Percentiles rank a stretch among this genome's conserved stretches.
phyloP scores from a whole-genome alignment of 805 yeast species.

The Candida boleticola region DNA sequence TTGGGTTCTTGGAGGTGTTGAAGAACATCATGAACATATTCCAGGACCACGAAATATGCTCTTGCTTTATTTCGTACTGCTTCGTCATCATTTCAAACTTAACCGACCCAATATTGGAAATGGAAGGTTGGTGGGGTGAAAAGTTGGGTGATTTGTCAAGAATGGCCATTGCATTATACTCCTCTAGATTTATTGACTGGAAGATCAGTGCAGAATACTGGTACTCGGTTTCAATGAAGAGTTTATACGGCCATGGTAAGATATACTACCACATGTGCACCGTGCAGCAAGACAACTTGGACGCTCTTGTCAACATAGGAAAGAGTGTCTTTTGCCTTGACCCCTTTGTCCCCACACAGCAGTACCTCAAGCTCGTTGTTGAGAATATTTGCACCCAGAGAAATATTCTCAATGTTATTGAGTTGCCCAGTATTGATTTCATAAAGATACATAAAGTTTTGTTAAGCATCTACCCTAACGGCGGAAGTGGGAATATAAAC shows the following conservation, averaged over 20 bases:
- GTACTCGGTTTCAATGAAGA: constrained; percentile 72
- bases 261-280: constrained; percentile 86
- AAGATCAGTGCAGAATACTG: constrained; percentile 78
- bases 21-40: constrained; percentile 72
- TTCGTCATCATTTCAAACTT: constrained; percentile 57
- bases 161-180: constrained; percentile 83
- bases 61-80: constrained; percentile 71
- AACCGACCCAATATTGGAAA: constrained; percentile 53
- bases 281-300: constrained; percentile 73
- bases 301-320: constrained; percentile 77
- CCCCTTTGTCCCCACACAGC: constrained; percentile 81
- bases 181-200: constrained; percentile 83
- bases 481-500: neutral
- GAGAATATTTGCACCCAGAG: constrained; percentile 73
- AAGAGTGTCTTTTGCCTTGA: constrained; percentile 77
- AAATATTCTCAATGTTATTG: constrained; percentile 56
- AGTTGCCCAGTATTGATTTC: constrained; percentile 58
- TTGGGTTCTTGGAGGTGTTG: constrained; percentile 73
- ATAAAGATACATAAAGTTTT: constrained; percentile 68
- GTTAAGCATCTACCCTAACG: constrained; percentile 46
- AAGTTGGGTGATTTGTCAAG: constrained; percentile 82
- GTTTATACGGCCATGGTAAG: constrained; percentile 81
- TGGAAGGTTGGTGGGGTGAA: constrained; percentile 79
- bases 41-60: constrained; percentile 75
- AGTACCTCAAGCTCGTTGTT: constrained; percentile 72